Percentiles rank a stretch among this genome's conserved stretches.
These are phyloP conservation scores for Kregervanrija pseudodelftensis DNA, from an alignment of 805 yeast species.

Conservation along the genomic window DNA sequence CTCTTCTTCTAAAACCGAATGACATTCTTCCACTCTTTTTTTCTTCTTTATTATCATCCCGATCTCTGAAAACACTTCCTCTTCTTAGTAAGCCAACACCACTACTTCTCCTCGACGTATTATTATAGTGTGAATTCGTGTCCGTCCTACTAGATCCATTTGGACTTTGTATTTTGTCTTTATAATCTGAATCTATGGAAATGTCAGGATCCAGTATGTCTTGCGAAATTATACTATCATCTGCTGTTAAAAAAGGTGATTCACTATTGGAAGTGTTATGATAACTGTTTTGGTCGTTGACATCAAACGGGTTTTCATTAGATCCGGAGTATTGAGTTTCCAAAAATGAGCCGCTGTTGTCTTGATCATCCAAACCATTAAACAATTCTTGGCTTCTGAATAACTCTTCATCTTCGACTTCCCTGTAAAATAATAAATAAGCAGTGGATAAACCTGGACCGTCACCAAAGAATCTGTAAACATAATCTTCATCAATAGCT, in stretches of 20 bases:
- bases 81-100: no score
- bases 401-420: slow-evolving; percentile 35
- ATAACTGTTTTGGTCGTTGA: not conserved
- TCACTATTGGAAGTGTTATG: not conserved
- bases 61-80: no score
- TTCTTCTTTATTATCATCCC: not conserved
- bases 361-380: slow-evolving; percentile 23
- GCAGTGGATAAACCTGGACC: slow-evolving; percentile 87
- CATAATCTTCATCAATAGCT: slow-evolving; percentile 74
- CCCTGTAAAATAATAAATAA: slow-evolving; percentile 77
- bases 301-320: no score
- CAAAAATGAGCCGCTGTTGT: not conserved
- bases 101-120: no score
- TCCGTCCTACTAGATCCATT: no score
- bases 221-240: no score
- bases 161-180: no score
- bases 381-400: slow-evolving; percentile 23
- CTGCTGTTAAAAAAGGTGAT: not conserved
- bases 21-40: slow-evolving; percentile 11
- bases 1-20: slow-evolving; percentile 11
- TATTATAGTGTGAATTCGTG: no score
- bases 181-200: no score
- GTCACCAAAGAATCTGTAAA: slow-evolving; percentile 81
- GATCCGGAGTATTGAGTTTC: no score
- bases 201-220: no score